These are phyloP conservation scores for Flaveria ramosissima DNA, from an alignment of 129 eudicot species.

Conservation along the genomic window DNA sequence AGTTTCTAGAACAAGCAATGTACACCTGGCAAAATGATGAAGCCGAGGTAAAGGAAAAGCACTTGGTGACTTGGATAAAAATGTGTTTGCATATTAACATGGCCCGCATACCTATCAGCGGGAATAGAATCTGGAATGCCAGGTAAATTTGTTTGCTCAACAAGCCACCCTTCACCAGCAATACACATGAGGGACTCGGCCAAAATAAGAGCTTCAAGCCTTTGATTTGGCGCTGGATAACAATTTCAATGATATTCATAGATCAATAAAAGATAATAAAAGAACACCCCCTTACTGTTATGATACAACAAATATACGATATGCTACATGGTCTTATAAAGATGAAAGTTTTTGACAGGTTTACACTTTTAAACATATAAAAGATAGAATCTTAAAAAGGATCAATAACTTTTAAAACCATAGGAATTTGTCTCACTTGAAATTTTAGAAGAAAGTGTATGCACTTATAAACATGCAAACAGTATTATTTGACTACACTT, in stretches of 20 bases:
- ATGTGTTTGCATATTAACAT: conserved; percentile 1
- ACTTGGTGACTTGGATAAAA: conserved; percentile 19
- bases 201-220: conserved; percentile 73
- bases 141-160: conserved; percentile 51
- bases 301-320: background rate
- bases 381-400: background rate
- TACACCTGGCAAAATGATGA: conserved; percentile 58
- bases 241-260: conserved; percentile 7
- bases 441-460: background rate
- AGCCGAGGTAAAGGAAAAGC: conserved; percentile 10
- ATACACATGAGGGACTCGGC: conserved; percentile 65
- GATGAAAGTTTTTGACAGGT: background rate
- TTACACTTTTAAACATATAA: background rate
- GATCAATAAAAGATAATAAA: background rate
- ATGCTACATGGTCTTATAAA: background rate
- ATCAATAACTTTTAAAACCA: too few species aligned
- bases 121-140: conserved; percentile 52
- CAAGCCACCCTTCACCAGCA: conserved; percentile 84
- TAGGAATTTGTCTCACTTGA: background rate
- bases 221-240: conserved; percentile 72
- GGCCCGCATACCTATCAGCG: conserved; percentile 59
- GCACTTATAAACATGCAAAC: conserved; percentile 11
- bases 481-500: background rate
- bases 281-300: background rate
- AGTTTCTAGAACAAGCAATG: conserved; percentile 86